Base-by-base conservation (phyloP, 441 rosid genomes). In the Brassica balearica region DNA sequence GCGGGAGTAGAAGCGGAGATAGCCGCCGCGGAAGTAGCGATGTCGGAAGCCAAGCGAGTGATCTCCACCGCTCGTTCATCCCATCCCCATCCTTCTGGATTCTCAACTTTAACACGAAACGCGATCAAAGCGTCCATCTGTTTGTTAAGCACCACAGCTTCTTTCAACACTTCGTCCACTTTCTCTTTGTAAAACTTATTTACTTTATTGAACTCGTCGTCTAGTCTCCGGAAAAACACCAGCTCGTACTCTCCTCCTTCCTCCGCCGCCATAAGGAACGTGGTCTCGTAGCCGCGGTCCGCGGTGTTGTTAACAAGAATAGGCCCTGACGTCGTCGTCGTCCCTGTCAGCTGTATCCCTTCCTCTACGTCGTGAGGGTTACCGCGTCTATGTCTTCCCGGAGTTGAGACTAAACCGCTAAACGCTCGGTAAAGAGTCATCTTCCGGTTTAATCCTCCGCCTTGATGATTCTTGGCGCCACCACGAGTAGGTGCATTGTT, bases 121-220 rank as follows among this genome's bases (percentile, higher is more conserved):
- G 95, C 98, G 14, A 94, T 87, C 72, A 94, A 80, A 83, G 96
- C 94, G 27, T 91, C 88, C 94, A 91, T 92, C 65, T 92, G 97
- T 73, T 34, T 29, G 34, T 29, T 29, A 29, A 29, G 34, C 34
- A 29, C 34, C 34, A 29, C 5, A 5, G 34, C 95, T 62, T 89
- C 94, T 12, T 87, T 51, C 79, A 82, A 20, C 10, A 89, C 95
- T 77, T 91, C 93, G 0, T 81, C 82, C 17, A 83, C 94, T 78
- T 90, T 91, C 1, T 34, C 46, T 81, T 15, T 81, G 32, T 82
- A 90, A 65, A 91, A 93, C 80, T 69, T 82, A 0, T 78, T 82
- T 5, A 88, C 95, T 62, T 87, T 89, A 34, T 89, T 88, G 62
- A 93, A 82, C 79, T 91, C 88, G 7, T 88, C 90, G 22, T 90